Evolutionary conservation across 176 grass and related monocot species (phyloP), one percentile per base, ranked within the genome.

Genomic region (Sorghum bicolor): DNA sequence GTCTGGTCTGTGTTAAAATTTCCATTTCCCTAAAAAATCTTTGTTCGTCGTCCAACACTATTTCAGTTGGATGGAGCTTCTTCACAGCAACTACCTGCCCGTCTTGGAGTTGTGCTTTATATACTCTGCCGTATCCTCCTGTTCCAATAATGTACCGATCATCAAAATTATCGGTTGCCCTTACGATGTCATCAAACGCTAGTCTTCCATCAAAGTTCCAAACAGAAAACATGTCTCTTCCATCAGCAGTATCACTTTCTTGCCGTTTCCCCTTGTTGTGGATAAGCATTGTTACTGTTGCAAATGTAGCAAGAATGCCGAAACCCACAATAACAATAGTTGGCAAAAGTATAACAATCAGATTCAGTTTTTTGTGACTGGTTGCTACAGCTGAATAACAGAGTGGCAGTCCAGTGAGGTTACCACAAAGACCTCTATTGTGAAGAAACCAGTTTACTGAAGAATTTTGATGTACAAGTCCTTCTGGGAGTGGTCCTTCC

Each of bases 181-280:
- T 67, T 1, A 36, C 9, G 3, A 87, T 87, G 48, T 82, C 85
- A 0, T 82, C 57, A 40, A 82, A 87, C 29, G 45, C 32, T 61
- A 75, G 1, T 38, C 12, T 87, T 9, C 85, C 71, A 62, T 82
- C 71, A 22, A 87, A 87, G 30, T 82, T 82, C 58, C 77, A 74
- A 4, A 68, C 32, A 4, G 44, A 87, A 5, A 87, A 41, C 17
- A 45, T 5, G 2, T 84, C 31, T 38, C 60, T 84, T 33, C 1
- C 36, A 8, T 63, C 17, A 1, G 15, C 14, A 5, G 16, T 2
- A 2, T 1, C 9, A 15, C 4, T 25, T 63, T 45, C 33, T 64
- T 33, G 37, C 7, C 38, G 11, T 15, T 8, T 33, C 33, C 10
- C 33, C 17, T 14, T 83, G 12, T 64, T 61, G 50, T 2, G 5